Percentiles rank a stretch among this genome's conserved stretches.
These are phyloP conservation scores for Trichoderma lentiforme DNA, from an alignment of 2,329 filamentous ascomycete genomes.

Conservation along the genomic window DNA sequence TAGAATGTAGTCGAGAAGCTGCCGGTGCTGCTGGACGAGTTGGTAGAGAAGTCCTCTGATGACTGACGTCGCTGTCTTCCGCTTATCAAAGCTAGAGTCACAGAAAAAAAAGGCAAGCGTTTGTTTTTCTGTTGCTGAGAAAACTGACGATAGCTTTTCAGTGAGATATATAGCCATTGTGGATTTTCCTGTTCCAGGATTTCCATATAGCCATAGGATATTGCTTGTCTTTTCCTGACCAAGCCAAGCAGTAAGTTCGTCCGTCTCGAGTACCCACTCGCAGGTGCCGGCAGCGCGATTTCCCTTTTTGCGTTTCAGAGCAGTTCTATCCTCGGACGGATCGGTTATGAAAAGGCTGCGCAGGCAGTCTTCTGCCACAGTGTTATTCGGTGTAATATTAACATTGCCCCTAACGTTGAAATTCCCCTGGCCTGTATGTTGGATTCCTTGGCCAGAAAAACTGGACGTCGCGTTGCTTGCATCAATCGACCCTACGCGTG, in stretches of 20 bases:
- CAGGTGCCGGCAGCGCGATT: neutral
- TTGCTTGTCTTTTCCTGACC: neutral
- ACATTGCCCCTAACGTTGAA: no score
- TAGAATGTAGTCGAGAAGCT: neutral
- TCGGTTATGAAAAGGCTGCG: neutral
- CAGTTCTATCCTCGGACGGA: neutral
- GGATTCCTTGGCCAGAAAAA: no score
- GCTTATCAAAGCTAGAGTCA: conserved; percentile 24
- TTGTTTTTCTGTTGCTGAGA: conserved; percentile 11
- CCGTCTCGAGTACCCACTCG: neutral
- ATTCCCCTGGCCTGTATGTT: no score
- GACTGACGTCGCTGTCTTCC: conserved; percentile 25
- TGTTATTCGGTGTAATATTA: no score
- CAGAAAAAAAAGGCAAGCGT: conserved; percentile 27
- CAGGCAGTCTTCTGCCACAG: neutral
- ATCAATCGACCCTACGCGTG: no score
- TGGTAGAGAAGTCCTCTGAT: conserved; percentile 24
- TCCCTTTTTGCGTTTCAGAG: neutral
- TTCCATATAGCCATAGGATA: neutral
- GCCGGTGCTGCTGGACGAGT: neutral
- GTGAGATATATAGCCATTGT: neutral
- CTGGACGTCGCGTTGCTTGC: no score
- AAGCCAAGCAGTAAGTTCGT: neutral
- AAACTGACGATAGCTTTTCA: conserved; percentile 20
- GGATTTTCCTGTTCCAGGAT: neutral